These are phyloP conservation scores for Ramaria sp. DNA, from an alignment of 768 basidiomycete species.

Conservation along the genomic window DNA sequence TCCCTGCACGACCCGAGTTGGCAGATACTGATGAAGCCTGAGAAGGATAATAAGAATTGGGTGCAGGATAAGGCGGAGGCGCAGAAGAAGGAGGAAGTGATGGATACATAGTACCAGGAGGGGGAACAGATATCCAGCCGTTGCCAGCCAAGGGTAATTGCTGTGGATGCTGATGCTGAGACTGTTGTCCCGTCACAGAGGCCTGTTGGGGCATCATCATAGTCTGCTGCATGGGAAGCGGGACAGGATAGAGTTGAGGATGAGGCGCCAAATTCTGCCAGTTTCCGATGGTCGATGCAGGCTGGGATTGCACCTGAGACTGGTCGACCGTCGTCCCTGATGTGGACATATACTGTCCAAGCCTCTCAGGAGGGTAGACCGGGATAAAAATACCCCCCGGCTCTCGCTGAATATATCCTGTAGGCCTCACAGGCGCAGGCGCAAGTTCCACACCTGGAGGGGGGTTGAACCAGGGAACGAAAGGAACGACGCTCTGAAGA, in stretches of 20 bases:
- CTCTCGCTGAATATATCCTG: slow-evolving; percentile 5
- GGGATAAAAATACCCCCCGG: slow-evolving; percentile 3
- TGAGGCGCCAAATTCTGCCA: background rate
- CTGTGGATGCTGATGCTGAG: background rate
- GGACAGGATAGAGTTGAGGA: background rate
- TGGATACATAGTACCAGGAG: background rate
- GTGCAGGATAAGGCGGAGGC: background rate
- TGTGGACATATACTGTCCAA: slow-evolving; percentile 9
- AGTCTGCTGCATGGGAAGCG: background rate
- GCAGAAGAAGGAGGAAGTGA: background rate
- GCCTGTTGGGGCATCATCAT: background rate
- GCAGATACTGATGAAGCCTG: background rate
- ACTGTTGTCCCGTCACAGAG: background rate
- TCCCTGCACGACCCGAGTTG: background rate
- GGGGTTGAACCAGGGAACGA: slow-evolving; percentile 6
- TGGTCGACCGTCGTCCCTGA: background rate
- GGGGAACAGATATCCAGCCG: background rate
- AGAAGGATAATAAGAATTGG: background rate
- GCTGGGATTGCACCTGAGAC: background rate
- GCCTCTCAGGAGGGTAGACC: slow-evolving; percentile 5
- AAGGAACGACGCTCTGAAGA: background rate
- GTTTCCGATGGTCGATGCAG: background rate
- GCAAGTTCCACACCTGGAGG: slow-evolving; percentile 8
- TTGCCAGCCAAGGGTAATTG: background rate
- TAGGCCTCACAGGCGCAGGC: slow-evolving; percentile 4